phyloP scores from a whole-genome alignment of 2,329 filamentous ascomycete species.

The Macrophomina pseudophaseolina region DNA sequence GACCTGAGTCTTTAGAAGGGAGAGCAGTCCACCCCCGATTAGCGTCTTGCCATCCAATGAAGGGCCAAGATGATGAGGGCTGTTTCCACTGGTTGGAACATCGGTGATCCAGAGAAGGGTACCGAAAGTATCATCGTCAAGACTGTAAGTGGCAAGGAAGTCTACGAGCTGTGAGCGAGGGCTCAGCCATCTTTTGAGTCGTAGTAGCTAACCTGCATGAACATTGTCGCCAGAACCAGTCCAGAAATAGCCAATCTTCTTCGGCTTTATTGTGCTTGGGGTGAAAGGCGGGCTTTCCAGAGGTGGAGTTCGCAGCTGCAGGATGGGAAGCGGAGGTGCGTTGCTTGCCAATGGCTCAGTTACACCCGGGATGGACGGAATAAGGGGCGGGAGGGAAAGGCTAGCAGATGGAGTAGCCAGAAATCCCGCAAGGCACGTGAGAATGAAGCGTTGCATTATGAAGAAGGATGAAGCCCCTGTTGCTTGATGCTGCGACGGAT shows the following conservation, averaged over 20 bases:
- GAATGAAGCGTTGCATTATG: not conserved
- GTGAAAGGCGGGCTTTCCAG: slow-evolving; percentile 60
- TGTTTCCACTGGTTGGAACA: slow-evolving; percentile 64
- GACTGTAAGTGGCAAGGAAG: slow-evolving; percentile 63
- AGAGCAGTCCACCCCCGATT: slow-evolving; percentile 63
- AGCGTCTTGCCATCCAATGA: slow-evolving; percentile 63
- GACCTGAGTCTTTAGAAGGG: slow-evolving; percentile 61
- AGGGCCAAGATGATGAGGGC: slow-evolving; percentile 63
- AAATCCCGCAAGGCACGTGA: not conserved
- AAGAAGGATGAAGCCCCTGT: too few species aligned
- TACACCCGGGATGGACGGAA: slow-evolving; percentile 64
- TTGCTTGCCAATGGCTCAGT: slow-evolving; percentile 60
- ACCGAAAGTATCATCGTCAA: slow-evolving; percentile 69
- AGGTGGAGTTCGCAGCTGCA: slow-evolving; percentile 65
- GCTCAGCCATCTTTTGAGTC: not conserved
- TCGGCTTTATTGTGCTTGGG: slow-evolving; percentile 62
- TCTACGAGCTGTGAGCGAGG: slow-evolving; percentile 38
- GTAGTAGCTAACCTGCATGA: slow-evolving; percentile 51
- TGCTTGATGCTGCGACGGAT: not conserved
- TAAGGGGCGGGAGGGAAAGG: slow-evolving; percentile 59
- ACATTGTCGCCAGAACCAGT: slow-evolving; percentile 65
- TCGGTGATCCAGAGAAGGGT: slow-evolving; percentile 63
- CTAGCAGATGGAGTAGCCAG: slow-evolving; percentile 33
- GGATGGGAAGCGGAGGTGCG: slow-evolving; percentile 61
- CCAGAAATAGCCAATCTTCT: slow-evolving; percentile 71